phyloP scores from a whole-genome alignment of 2,329 filamentous ascomycete species.

The Fusarium sublunatum region DNA sequence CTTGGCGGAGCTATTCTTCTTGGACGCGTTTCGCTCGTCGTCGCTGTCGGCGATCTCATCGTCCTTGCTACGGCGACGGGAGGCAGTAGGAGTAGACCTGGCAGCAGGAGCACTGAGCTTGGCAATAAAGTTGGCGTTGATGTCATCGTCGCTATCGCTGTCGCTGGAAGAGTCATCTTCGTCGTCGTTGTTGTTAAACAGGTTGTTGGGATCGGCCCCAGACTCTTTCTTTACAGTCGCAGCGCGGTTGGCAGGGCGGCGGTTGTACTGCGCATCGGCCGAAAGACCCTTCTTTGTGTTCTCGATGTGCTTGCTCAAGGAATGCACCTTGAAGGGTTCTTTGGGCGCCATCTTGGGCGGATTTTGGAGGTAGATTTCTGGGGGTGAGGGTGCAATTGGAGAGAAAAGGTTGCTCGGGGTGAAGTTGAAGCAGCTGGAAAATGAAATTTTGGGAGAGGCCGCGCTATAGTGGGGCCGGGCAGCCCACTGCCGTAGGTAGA shows the following conservation, averaged over 20 bases:
- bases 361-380: slow-evolving; percentile 22
- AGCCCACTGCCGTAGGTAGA: slow-evolving; percentile 13
- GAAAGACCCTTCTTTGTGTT: slow-evolving; percentile 53
- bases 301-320: slow-evolving; percentile 53
- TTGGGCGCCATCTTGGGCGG: slow-evolving; percentile 52
- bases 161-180: slow-evolving; percentile 49
- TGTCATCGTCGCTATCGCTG: slow-evolving; percentile 46
- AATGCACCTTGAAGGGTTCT: slow-evolving; percentile 52
- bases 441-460: slow-evolving; percentile 46
- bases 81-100: slow-evolving; percentile 31
- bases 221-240: slow-evolving; percentile 49
- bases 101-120: slow-evolving; percentile 44
- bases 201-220: slow-evolving; percentile 38
- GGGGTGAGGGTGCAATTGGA: slow-evolving; percentile 41
- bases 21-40: slow-evolving; percentile 50
- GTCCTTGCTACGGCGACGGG: slow-evolving; percentile 47
- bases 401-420: slow-evolving; percentile 25
- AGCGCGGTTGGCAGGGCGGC: slow-evolving; percentile 43
- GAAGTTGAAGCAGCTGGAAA: slow-evolving; percentile 37
- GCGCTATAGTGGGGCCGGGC: slow-evolving; percentile 43
- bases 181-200: slow-evolving; percentile 49
- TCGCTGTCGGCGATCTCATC: slow-evolving; percentile 59
- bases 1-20: slow-evolving; percentile 37
- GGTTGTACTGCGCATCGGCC: slow-evolving; percentile 51
- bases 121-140: slow-evolving; percentile 48